Conservation (phyloP, 805 yeast genomes). For the Komagataella populi region DNA sequence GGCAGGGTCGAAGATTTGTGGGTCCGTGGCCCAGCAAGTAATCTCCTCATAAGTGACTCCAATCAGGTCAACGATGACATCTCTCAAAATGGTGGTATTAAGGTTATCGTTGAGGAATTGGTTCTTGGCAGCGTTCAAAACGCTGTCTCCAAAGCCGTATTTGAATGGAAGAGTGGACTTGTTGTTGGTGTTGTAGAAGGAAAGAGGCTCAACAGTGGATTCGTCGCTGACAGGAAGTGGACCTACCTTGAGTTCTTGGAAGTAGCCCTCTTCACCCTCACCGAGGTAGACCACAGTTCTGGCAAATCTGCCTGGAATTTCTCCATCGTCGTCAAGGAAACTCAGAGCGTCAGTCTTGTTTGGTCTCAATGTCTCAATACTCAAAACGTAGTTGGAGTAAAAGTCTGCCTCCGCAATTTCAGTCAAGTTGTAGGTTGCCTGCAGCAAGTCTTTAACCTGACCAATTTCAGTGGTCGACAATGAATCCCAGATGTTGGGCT, state of each 20-base stretch:
- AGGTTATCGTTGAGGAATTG: background rate
- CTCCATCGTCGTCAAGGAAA: constrained; percentile 10
- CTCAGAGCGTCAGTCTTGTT: constrained; percentile 14
- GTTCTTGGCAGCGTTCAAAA: background rate
- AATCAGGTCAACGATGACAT: constrained; percentile 1
- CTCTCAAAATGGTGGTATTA: background rate
- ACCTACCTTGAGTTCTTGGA: constrained; percentile 2
- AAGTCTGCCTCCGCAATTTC: constrained; percentile 1
- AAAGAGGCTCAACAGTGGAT: background rate
- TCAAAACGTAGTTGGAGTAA: constrained; percentile 3
- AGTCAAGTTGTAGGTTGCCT: background rate
- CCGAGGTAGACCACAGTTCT: constrained; percentile 2
- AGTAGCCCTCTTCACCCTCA: constrained; percentile 1
- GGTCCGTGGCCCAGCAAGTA: constrained; percentile 3
- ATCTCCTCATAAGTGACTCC: background rate
- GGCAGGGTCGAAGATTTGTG: constrained; percentile 1
- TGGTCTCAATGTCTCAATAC: constrained; percentile 7
- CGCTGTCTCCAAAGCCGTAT: constrained; percentile 3
- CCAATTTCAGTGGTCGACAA: background rate
- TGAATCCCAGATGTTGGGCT: constrained; percentile 3
- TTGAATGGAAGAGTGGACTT: constrained; percentile 1
- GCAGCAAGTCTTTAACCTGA: background rate
- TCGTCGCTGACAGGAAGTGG: constrained; percentile 1
- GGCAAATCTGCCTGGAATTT: constrained; percentile 8
- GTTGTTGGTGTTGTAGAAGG: background rate